Conservation (phyloP, 2,329 filamentous ascomycete species). For the Stagonosporopsis rhizophila region DNA sequence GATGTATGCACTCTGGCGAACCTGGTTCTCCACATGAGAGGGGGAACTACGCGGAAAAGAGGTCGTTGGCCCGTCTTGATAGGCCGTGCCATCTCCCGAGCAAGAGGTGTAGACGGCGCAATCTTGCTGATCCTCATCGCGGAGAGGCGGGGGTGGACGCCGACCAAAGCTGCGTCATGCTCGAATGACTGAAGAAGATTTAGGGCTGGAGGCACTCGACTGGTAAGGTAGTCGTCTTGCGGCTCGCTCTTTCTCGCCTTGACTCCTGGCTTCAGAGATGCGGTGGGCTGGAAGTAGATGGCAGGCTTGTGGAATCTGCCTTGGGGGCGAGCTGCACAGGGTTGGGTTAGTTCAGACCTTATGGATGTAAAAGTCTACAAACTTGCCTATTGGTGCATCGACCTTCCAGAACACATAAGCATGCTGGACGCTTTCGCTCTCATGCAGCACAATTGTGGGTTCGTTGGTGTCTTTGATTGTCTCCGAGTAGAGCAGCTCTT, state of each 20-base stretch:
- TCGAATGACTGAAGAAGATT: conserved; percentile 80
- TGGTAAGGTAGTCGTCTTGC: conserved; percentile 71
- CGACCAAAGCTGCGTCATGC: conserved; percentile 67
- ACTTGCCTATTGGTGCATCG: conserved; percentile 47
- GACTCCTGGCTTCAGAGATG: conserved; percentile 63
- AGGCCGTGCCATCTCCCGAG: conserved; percentile 67
- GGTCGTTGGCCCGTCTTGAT: conserved; percentile 70
- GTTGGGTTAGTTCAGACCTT: conserved; percentile 18
- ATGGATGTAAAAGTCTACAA: too few relatives aligned
- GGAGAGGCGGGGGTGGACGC: conserved; percentile 71
- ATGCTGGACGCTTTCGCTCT: conserved; percentile 31
- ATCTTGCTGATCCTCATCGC: conserved; percentile 78
- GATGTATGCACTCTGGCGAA: conserved; percentile 72
- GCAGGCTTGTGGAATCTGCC: conserved; percentile 71
- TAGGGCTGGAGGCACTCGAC: conserved; percentile 71
- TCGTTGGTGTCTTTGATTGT: conserved; percentile 43
- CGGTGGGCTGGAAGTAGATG: conserved; percentile 66
- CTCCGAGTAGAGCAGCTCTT: conserved; percentile 66
- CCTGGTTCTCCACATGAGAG: conserved; percentile 74
- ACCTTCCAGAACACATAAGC: conserved; percentile 51
- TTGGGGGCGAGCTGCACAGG: conserved; percentile 51
- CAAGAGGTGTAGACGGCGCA: conserved; percentile 67
- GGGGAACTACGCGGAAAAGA: conserved; percentile 70
- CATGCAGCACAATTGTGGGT: conserved; percentile 41
- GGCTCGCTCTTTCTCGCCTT: conserved; percentile 52